Conservation (phyloP, 2,329 filamentous ascomycete species). For the Ustulina deusta region DNA sequence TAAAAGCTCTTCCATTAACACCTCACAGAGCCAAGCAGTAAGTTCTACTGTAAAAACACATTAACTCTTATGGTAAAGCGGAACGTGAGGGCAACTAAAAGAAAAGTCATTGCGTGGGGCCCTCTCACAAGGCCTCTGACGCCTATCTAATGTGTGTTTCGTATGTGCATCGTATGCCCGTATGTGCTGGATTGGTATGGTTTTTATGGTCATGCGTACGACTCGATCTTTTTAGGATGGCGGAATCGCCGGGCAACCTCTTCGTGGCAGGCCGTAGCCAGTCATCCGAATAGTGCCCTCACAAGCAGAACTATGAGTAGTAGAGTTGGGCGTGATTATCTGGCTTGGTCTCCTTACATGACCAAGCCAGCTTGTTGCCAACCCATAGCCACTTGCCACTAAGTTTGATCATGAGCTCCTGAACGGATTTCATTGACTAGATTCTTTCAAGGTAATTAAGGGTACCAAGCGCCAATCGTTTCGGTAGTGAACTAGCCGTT, state of each 20-base stretch:
- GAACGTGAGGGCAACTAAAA: no score
- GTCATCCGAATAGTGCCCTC: background rate
- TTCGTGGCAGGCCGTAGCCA: background rate
- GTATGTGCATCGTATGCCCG: no score
- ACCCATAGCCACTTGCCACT: background rate
- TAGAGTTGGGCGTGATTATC: background rate
- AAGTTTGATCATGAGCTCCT: background rate
- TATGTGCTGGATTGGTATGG: no score
- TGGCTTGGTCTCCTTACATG: background rate
- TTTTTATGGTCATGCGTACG: background rate
- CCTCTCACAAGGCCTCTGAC: no score
- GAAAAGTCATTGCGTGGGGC: no score
- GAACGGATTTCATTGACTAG: background rate
- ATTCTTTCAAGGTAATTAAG: background rate
- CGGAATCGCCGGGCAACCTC: background rate
- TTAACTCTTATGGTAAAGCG: no score
- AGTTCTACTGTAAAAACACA: no score
- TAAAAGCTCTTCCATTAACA: no score
- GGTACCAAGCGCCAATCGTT: background rate
- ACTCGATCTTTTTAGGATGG: background rate
- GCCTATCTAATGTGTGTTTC: background rate
- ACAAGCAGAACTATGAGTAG: background rate
- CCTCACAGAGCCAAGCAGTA: no score
- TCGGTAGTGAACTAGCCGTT: background rate
- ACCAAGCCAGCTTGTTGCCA: background rate